phyloP scores from a whole-genome alignment of 306 rosid genomes.

The Glycine latifolia region DNA sequence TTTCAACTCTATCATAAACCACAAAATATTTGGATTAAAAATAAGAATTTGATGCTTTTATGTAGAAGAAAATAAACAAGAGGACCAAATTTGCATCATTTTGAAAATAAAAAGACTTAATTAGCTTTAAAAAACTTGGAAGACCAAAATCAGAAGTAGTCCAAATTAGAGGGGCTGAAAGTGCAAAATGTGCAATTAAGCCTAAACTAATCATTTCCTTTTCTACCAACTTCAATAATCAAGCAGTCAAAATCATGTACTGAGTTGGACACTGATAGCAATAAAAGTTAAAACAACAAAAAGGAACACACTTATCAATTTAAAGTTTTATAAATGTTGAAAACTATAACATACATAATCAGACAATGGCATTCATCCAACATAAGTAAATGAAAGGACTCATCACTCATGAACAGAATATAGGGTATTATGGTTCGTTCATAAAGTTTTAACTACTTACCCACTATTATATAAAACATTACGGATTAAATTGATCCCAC shows the following conservation, averaged over 20 bases:
- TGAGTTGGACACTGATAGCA: not conserved
- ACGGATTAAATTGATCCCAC: slow-evolving; percentile 83
- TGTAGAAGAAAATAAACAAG: not conserved
- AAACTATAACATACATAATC: slow-evolving; percentile 3
- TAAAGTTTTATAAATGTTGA: not conserved
- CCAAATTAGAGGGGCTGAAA: not conserved
- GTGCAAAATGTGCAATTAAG: not conserved
- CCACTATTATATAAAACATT: slow-evolving; percentile 83
- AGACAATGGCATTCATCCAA: not conserved
- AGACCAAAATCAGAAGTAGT: not conserved
- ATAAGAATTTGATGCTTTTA: not conserved
- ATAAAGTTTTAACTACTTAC: slow-evolving; percentile 53
- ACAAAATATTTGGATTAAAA: not conserved
- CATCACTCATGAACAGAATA: not conserved
- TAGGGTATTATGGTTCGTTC: not conserved
- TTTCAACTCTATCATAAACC: not conserved
- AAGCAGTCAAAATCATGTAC: slow-evolving; percentile 17
- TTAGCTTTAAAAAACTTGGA: not conserved
- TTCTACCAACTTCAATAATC: slow-evolving; percentile 26
- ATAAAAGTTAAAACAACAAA: not conserved
- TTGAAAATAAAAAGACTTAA: not conserved
- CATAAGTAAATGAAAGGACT: slow-evolving; percentile 1
- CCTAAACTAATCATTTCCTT: not conserved
- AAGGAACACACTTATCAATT: not conserved
- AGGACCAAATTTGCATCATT: not conserved